Conservation (phyloP, 1,284 basidiomycete species). For the Erythrobasidium hasegawianum region DNA sequence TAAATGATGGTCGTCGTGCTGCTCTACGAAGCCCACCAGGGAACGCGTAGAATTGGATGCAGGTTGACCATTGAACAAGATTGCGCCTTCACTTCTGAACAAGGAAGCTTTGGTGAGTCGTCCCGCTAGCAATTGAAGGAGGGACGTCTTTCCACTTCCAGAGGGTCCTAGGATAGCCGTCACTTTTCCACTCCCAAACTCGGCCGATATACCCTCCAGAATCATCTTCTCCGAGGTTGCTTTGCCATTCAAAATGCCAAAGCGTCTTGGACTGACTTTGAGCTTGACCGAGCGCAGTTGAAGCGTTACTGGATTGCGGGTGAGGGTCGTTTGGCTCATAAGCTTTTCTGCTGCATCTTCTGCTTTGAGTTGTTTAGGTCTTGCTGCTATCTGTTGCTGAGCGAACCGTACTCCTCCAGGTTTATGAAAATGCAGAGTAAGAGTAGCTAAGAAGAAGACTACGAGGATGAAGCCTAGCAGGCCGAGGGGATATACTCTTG, state of each 20-base stretch:
- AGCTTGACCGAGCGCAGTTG: not conserved
- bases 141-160: conserved; percentile 53
- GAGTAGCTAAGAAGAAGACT: conserved; percentile 47
- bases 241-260: conserved; percentile 28
- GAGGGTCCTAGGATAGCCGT: conserved; percentile 51
- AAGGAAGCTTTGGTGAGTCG: conserved; percentile 50
- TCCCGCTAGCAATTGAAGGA: conserved; percentile 54
- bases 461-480: conserved; percentile 50
- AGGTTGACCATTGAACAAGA: conserved; percentile 49
- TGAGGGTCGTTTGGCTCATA: conserved; percentile 37
- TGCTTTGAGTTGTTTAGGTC: conserved; percentile 35
- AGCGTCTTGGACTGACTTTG: not conserved
- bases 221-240: conserved; percentile 49
- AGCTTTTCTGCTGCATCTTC: conserved; percentile 48
- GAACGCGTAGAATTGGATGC: conserved; percentile 45
- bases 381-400: not conserved
- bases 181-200: conserved; percentile 54
- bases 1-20: conserved; percentile 56
- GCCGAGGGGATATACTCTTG: conserved; percentile 51
- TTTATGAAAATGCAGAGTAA: conserved; percentile 48
- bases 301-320: not conserved
- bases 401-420: conserved; percentile 47
- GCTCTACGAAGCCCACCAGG: conserved; percentile 56
- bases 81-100: conserved; percentile 45
- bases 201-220: conserved; percentile 51